phyloP scores from a whole-genome alignment of 2,329 filamentous ascomycete genomes.

The Pseudocercospora eumusae region DNA sequence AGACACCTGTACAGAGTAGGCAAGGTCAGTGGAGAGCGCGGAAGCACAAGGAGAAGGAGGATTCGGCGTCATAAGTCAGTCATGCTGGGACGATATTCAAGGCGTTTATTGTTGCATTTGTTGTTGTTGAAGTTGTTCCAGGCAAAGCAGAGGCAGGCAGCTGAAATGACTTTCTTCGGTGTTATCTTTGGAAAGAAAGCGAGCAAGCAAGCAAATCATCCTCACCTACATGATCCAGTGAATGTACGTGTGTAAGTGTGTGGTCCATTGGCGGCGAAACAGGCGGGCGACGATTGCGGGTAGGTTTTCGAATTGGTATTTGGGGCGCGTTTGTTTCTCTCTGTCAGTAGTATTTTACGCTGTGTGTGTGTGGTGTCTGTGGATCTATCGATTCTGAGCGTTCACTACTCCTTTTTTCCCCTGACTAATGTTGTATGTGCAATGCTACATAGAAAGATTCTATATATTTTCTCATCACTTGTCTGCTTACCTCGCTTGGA shows the following conservation, averaged over 20 bases:
- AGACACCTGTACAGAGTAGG: not conserved
- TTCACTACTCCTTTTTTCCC: not conserved
- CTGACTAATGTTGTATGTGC: not conserved
- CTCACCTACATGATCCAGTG: constrained; percentile 9
- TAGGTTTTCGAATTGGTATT: not conserved
- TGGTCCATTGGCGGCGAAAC: not conserved
- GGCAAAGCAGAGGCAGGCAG: constrained; percentile 16
- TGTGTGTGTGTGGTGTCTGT: constrained; percentile 1
- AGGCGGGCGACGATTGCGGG: not conserved
- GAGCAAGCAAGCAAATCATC: not conserved
- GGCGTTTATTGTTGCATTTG: constrained; percentile 24
- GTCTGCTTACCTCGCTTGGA: not conserved
- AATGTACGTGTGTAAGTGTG: not conserved
- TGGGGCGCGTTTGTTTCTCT: constrained; percentile 2
- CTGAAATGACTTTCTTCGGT: constrained; percentile 7
- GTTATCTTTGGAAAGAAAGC: constrained; percentile 11
- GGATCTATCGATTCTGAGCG: constrained; percentile 3
- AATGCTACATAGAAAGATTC: not conserved
- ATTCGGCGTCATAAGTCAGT: not conserved
- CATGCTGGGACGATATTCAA: constrained; percentile 6
- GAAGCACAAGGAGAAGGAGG: constrained; percentile 1
- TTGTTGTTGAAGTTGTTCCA: constrained; percentile 15
- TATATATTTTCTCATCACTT: not conserved
- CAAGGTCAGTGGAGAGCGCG: not conserved
- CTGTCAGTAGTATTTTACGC: not conserved